Base-by-base conservation (phyloP, 1,284 basidiomycete species). In the Apiotrichum gracile region DNA sequence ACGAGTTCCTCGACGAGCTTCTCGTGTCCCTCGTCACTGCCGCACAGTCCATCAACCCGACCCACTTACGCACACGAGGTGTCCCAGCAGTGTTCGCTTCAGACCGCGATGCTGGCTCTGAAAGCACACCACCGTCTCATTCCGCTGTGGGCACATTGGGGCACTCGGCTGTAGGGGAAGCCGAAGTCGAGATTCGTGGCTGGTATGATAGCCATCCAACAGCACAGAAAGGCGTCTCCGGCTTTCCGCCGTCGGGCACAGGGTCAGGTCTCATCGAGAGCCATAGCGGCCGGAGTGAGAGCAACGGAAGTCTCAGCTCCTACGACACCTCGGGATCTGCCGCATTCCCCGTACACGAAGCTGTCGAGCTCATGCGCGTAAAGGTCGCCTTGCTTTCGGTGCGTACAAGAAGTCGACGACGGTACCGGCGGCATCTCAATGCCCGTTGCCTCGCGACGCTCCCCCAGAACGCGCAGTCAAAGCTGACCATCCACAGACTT, bases 91-190 rank as follows among this genome's bases (percentile, higher is more conserved):
- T 89, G 26, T 78, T 93, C 31, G 85, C 87, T 19, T 86, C 49
- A 6, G 66, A 64, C 4, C 63, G 61, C 16, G 58, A 59, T 2
- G 37, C 52, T 10, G 58, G 50, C 16, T 24, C 26, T 27, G 40
- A 47, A 6, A 17, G 40, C 6, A 40, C 45, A 8, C 39, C 26
- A 0, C 41, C 42, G 12, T 21, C 29, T 21, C 52, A 54, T 16
- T 69, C 67, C 3, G 64, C 64, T 26, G 53, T 66, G 4, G 48
- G 65, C 21, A 78, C 81, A 44, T 78, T 93, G 35, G 91, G 89
- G 29, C 89, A 92, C 74, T 87, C 91, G 67, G 89, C 90, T 6
- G 78, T 93, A n/a, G 77, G 90, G 40, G 91, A 94, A 76, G 91
- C 91, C 0, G 91, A 96, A 69, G 79, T 96, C 45, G 91, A 94